phyloP scores from a whole-genome alignment of 106 monocot genomes.

The Cymbidium sinense region DNA sequence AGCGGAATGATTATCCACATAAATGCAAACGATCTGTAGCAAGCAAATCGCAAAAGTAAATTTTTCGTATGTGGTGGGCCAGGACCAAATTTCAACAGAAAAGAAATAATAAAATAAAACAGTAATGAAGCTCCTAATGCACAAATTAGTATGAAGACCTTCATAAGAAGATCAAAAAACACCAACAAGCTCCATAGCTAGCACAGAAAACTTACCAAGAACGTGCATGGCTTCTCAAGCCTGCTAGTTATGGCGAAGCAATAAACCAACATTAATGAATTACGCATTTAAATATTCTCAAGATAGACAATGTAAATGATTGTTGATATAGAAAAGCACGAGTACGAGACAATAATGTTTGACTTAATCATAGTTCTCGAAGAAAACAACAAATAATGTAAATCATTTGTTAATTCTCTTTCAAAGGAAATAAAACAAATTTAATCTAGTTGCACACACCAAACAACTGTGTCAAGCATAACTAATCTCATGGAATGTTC shows the following conservation, averaged over 20 bases:
- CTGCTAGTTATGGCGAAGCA: not conserved
- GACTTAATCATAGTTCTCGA: not conserved
- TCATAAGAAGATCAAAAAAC: too few species aligned
- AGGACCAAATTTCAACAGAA: not conserved
- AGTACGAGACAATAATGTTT: not conserved
- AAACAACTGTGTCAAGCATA: not conserved
- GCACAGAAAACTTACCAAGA: not conserved
- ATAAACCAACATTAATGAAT: not conserved
- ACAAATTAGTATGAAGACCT: not conserved
- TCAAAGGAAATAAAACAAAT: not conserved
- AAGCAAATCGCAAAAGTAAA: not conserved
- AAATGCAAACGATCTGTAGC: not conserved
- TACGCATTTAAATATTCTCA: not conserved
- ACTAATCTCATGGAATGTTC: constrained; percentile 1
- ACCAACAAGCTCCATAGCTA: not conserved
- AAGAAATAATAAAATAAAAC: not conserved
- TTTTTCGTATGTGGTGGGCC: not conserved
- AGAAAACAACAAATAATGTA: not conserved
- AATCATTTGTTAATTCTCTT: not conserved
- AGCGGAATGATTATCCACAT: not conserved
- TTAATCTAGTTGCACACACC: not conserved
- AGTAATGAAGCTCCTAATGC: not conserved
- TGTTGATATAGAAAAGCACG: not conserved
- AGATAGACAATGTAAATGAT: not conserved
- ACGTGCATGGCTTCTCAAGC: not conserved